Evolutionary conservation across 2,329 filamentous ascomycete species (phyloP).

Genomic region (Aspergillus glaucus): DNA sequence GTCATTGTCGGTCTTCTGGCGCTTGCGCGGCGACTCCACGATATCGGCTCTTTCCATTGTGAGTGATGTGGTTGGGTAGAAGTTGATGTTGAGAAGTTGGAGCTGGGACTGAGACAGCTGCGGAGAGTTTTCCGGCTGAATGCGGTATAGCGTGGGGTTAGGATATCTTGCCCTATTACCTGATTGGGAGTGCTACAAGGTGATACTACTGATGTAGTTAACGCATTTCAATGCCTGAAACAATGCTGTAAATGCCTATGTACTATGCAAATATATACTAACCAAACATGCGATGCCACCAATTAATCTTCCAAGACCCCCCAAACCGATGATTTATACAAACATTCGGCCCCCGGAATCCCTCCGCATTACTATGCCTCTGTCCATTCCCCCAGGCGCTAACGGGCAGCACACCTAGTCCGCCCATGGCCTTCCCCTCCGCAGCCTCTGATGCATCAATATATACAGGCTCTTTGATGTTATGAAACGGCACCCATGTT

Average conservation of each 20-base stretch:
- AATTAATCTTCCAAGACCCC: constrained; percentile 27
- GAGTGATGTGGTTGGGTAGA: constrained; percentile 4
- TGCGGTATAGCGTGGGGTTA: not conserved
- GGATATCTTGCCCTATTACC: not conserved
- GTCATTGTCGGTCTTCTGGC: constrained; percentile 25
- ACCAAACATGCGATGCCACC: constrained; percentile 24
- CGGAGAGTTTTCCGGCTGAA: not conserved
- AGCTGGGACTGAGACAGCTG: not conserved
- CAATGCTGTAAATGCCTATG: too few species aligned
- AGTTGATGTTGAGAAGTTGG: constrained; percentile 4
- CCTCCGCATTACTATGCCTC: constrained; percentile 21
- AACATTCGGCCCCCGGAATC: constrained; percentile 18
- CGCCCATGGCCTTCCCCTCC: constrained; percentile 59
- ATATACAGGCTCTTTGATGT: constrained; percentile 19
- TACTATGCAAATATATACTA: constrained; percentile 3
- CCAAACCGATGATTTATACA: constrained; percentile 31
- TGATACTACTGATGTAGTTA: too few species aligned
- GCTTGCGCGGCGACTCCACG: constrained; percentile 31
- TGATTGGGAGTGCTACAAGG: not conserved
- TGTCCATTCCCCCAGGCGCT: constrained; percentile 49
- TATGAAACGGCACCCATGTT: constrained; percentile 30
- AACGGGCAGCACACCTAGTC: constrained; percentile 81
- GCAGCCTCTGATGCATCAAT: constrained; percentile 16
- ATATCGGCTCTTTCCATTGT: constrained; percentile 27
- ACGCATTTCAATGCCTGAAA: too few species aligned